Base-by-base conservation (phyloP, 768 basidiomycete genomes). In the Pleurotus giganteus region DNA sequence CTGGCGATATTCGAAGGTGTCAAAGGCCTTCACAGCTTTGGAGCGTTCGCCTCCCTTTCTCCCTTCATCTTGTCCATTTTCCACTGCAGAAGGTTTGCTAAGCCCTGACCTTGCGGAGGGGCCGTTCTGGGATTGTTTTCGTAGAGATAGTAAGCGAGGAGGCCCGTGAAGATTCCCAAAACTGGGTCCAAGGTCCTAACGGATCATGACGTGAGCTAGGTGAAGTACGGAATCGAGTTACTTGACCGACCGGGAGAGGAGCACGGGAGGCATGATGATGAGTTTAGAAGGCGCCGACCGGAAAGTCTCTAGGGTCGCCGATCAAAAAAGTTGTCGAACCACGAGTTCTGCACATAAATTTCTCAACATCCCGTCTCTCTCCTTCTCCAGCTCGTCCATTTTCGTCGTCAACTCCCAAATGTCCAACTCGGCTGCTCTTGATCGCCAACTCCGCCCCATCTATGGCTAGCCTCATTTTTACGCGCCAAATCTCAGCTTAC, bases 361-460 rank as follows among this genome's bases (percentile, higher is more conserved):
- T 44, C 23, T 52, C 39, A 56, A 45, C 54, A 52, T 31, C 39
- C 36, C 54, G 42, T 37, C 54, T 54, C 24, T 26, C 24, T 27
- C 43, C 32, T 26, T 32, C 24, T 45, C 31, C 55, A 13, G 44
- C 50, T 57, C 47, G 29, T 53, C 41, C 47, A 32, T 27, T 49
- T 24, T 49, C 52, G 47, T 50, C 37, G 45, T 43, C n/a, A n/a
- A n/a, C n/a, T 27, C 45, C 55, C 46, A 31, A 50, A 71, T 71
- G 71, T 73, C 70, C 29, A 85, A 84, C 78, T 80, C 45, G 54
- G 71, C 76, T 58, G 84, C 87, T 46, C 71, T 87, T 53, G 90
- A 93, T 61, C 86, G 91, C 63, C 91, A 93, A 72, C 82, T 92
- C 67, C 85, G 86, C 58, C 89, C 88, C 58, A 86, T 93, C 67